These are phyloP conservation scores for Colletotrichum agaves DNA, from an alignment of 2,329 filamentous ascomycete genomes.

Conservation along the genomic window DNA sequence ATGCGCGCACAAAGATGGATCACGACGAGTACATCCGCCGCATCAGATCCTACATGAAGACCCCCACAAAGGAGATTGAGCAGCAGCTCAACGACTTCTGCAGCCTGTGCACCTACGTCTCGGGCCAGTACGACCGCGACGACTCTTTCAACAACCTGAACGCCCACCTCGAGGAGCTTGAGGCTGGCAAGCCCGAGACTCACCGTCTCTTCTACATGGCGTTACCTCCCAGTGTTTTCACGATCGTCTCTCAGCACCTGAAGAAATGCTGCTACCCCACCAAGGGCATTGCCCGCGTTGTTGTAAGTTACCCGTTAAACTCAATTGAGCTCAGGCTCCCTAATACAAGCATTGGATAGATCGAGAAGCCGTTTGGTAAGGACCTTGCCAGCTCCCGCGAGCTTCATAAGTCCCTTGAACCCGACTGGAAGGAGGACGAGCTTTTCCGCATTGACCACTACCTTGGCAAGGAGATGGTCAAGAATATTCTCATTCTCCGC, in stretches of 20 bases:
- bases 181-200: constrained; percentile 83
- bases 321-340: neutral
- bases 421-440: constrained; percentile 99
- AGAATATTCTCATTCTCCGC: constrained; percentile 97
- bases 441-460: constrained; percentile 99
- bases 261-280: constrained; percentile 97
- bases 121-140: constrained; percentile 98
- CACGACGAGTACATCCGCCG: constrained; percentile 93
- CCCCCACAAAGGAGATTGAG: constrained; percentile 96
- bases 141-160: constrained; percentile 90
- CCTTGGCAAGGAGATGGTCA: constrained; percentile 99
- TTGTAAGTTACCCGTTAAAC: constrained; percentile 68
- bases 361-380: constrained; percentile 99
- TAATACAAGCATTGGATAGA: constrained; percentile 59
- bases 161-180: constrained; percentile 86
- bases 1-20: constrained; percentile 99
- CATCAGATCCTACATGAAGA: constrained; percentile 98
- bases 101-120: constrained; percentile 88
- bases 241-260: constrained; percentile 94
- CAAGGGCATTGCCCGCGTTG: constrained; percentile 90
- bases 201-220: constrained; percentile 99
- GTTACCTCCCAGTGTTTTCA: constrained; percentile 96
- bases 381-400: constrained; percentile 94
- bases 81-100: constrained; percentile 93
- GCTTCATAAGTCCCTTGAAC: constrained; percentile 92